Evolutionary conservation across 2,329 filamentous ascomycete species (phyloP).

Genomic region (Pyricularia pennisetigena): DNA sequence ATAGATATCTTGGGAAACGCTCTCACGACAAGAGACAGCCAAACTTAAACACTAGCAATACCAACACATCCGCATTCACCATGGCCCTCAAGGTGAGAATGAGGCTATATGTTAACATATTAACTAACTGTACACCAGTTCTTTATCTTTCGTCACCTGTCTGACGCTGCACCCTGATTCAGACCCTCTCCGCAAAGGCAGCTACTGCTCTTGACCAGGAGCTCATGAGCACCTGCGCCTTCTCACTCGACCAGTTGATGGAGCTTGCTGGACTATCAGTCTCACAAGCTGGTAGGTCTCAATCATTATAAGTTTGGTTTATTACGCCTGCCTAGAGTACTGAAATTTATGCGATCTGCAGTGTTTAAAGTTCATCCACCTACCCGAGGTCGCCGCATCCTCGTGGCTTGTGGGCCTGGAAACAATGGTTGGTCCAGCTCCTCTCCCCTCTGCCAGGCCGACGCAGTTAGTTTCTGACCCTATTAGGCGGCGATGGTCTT

Average conservation of each 20-base stretch:
- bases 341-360: conserved; percentile 20
- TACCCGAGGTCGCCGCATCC: conserved; percentile 57
- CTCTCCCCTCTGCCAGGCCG: background rate
- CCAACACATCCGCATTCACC: background rate
- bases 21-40: background rate
- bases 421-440: conserved; percentile 49
- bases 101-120: too few relatives aligned
- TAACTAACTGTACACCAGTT: too few relatives aligned
- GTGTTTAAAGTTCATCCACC: conserved; percentile 80
- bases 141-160: background rate
- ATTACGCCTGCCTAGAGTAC: background rate
- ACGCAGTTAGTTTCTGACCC: conserved; percentile 13
- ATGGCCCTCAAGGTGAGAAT: conserved; percentile 2
- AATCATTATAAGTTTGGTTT: background rate
- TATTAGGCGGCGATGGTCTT: conserved; percentile 78
- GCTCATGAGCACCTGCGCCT: conserved; percentile 80
- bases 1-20: background rate
- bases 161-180: background rate
- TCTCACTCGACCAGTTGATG: conserved; percentile 95
- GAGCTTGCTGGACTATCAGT: conserved; percentile 89
- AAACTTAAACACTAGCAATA: background rate
- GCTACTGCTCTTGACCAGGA: conserved; percentile 86
- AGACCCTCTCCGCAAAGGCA: conserved; percentile 83
- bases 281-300: conserved; percentile 65
- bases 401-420: conserved; percentile 85